Conservation (phyloP, 2,329 filamentous ascomycete genomes). For the Escovopsis sp. region DNA sequence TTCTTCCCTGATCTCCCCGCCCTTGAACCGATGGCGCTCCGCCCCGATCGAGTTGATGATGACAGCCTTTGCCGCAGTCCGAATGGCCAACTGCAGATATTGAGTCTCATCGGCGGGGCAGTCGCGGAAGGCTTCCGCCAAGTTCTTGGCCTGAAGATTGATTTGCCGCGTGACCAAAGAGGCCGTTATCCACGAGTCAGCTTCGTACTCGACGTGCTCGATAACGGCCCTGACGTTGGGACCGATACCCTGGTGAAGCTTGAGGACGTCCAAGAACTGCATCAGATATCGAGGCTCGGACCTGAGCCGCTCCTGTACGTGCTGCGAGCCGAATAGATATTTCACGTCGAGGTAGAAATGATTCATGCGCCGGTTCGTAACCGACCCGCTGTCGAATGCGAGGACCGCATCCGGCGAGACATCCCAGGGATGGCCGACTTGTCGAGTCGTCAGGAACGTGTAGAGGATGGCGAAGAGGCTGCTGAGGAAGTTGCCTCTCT, state of each 20-base stretch:
- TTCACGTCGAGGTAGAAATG: slow-evolving; percentile 95
- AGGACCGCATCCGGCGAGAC: slow-evolving; percentile 75
- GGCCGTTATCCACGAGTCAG: slow-evolving; percentile 94
- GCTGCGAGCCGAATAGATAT: slow-evolving; percentile 75
- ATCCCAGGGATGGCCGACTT: slow-evolving; percentile 87
- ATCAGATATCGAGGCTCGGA: slow-evolving; percentile 75
- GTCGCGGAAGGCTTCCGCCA: slow-evolving; percentile 73
- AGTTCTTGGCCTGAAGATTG: slow-evolving; percentile 77
- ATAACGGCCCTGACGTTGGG: slow-evolving; percentile 82
- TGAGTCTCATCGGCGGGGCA: slow-evolving; percentile 47
- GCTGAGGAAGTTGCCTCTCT: slow-evolving; percentile 88
- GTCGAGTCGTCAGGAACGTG: slow-evolving; percentile 88
- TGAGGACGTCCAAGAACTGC: slow-evolving; percentile 90
- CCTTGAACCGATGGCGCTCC: slow-evolving; percentile 74
- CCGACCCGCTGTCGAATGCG: slow-evolving; percentile 85
- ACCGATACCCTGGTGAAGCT: slow-evolving; percentile 92
- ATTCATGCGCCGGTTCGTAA: slow-evolving; percentile 90
- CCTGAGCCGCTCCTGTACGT: slow-evolving; percentile 74
- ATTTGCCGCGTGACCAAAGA: slow-evolving; percentile 90
- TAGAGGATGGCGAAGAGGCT: slow-evolving; percentile 93
- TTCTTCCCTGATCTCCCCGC: slow-evolving; percentile 77
- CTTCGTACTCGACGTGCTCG: slow-evolving; percentile 96
- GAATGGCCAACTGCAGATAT: slow-evolving; percentile 56
- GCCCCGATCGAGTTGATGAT: slow-evolving; percentile 79
- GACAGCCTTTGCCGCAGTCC: slow-evolving; percentile 64